Evolutionary conservation across 2,329 filamentous ascomycete species (phyloP).

Genomic region (Conoideocrella luteorostrata): DNA sequence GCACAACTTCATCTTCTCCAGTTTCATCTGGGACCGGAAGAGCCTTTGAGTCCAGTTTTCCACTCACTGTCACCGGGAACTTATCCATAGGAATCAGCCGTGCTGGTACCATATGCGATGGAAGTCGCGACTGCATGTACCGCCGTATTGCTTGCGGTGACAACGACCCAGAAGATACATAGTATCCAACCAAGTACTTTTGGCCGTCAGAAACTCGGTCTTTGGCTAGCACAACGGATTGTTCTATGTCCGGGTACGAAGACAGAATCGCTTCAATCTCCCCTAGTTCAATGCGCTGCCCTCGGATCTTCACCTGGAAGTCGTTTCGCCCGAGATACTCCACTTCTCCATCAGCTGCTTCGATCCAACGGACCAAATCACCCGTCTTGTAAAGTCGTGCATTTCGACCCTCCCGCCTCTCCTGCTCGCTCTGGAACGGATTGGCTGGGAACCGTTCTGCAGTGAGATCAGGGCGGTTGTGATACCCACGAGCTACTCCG

Average conservation of each 20-base stretch:
- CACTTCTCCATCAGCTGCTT: slow-evolving; percentile 1
- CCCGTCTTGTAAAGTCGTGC: slow-evolving; percentile 2
- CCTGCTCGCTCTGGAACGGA: background rate
- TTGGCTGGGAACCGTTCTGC: background rate
- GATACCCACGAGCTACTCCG: slow-evolving; percentile 1
- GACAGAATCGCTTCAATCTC: slow-evolving; percentile 3
- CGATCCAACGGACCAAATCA: slow-evolving; percentile 3
- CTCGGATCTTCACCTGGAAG: slow-evolving; percentile 3
- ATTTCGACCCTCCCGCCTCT: background rate
- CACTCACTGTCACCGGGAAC: too few relatives aligned
- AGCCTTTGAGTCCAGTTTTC: too few relatives aligned
- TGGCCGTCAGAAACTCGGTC: background rate
- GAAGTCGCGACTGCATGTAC: slow-evolving; percentile 1
- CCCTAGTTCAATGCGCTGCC: slow-evolving; percentile 2
- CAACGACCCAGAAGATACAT: background rate
- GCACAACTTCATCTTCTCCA: too few relatives aligned
- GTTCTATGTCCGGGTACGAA: background rate
- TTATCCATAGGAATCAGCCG: slow-evolving; percentile 1
- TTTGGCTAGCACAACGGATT: background rate
- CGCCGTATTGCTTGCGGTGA: too few relatives aligned
- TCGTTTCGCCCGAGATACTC: slow-evolving; percentile 4
- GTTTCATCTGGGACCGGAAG: too few relatives aligned
- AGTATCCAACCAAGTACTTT: slow-evolving; percentile 5
- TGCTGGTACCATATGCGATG: background rate
- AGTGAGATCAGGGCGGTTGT: slow-evolving; percentile 1